phyloP scores from a whole-genome alignment of 2,329 filamentous ascomycete species.

The Fusarium denticulatum region DNA sequence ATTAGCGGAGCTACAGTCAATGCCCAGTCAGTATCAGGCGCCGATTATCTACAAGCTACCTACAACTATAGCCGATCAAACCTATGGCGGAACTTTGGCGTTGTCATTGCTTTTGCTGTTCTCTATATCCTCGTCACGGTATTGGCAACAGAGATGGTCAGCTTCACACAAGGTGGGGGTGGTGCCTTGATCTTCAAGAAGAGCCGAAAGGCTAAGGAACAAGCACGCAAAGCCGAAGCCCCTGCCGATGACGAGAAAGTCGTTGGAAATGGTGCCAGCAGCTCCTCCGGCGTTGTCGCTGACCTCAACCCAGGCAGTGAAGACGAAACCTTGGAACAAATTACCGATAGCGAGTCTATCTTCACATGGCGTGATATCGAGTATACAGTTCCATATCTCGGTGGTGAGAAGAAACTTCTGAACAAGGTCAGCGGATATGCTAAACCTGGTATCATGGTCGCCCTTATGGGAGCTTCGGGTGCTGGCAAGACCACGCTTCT shows the following conservation, averaged over 20 bases:
- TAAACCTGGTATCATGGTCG: constrained; percentile 82
- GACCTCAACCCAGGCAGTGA: constrained; percentile 3
- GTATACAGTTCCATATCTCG: constrained; percentile 71
- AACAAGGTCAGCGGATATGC: constrained; percentile 76
- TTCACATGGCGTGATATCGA: constrained; percentile 78
- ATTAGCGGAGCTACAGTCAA: constrained; percentile 58
- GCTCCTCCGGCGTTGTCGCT: constrained; percentile 12
- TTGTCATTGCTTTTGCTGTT: constrained; percentile 30
- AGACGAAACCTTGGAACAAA: constrained; percentile 31
- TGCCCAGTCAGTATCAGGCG: constrained; percentile 58
- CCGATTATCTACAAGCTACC: constrained; percentile 60
- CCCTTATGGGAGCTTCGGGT: constrained; percentile 82
- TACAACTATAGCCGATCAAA: constrained; percentile 55
- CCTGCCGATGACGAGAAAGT: constrained; percentile 45
- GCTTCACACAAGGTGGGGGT: constrained; percentile 64
- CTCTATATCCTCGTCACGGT: constrained; percentile 35
- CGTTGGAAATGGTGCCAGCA: not conserved
- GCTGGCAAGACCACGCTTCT: constrained; percentile 87
- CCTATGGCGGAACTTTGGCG: constrained; percentile 38
- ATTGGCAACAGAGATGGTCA: constrained; percentile 30
- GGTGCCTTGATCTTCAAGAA: constrained; percentile 78
- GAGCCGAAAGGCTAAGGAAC: constrained; percentile 66
- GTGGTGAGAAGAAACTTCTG: constrained; percentile 47
- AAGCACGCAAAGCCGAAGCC: constrained; percentile 24
- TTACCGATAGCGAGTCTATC: constrained; percentile 51